phyloP scores from a whole-genome alignment of 176 grass and related monocot genomes.

The Oryza australiensis region DNA sequence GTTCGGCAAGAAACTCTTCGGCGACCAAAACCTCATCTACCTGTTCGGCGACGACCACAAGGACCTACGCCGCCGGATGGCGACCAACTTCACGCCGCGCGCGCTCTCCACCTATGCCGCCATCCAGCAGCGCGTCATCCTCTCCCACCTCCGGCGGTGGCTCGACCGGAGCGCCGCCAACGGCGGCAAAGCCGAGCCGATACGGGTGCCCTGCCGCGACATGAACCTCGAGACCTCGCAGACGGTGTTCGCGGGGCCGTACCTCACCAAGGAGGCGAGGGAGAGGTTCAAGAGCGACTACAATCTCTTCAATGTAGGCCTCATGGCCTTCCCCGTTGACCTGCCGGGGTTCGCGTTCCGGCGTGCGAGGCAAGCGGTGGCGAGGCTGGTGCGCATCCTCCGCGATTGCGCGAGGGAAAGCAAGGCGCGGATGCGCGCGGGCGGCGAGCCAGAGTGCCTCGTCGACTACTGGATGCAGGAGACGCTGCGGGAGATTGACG shows the following conservation, averaged over 20 bases:
- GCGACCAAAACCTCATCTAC: constrained; percentile 87
- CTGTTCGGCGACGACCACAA: constrained; percentile 75
- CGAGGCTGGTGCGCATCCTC: constrained; percentile 65
- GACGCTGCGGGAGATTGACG: constrained; percentile 52
- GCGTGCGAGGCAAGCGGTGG: constrained; percentile 63
- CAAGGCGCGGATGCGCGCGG: constrained; percentile 62
- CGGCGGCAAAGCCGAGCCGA: constrained; percentile 20
- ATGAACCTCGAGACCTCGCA: constrained; percentile 98
- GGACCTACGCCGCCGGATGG: constrained; percentile 62
- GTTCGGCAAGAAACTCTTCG: constrained; percentile 72
- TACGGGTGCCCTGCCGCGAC: constrained; percentile 78
- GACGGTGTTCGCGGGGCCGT: constrained; percentile 83
- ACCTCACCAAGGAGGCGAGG: constrained; percentile 54
- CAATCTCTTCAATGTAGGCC: constrained; percentile 79
- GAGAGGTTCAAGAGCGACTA: constrained; percentile 68
- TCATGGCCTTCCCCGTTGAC: constrained; percentile 83
- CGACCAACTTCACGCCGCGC: constrained; percentile 62
- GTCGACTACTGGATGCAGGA: constrained; percentile 93
- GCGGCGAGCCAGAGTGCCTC: constrained; percentile 71
- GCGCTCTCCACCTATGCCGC: constrained; percentile 61
- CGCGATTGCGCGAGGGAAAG: constrained; percentile 52
- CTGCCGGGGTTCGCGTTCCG: constrained; percentile 83
- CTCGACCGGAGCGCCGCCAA: constrained; percentile 23
- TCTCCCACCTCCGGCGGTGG: constrained; percentile 53
- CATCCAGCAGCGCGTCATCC: constrained; percentile 66